Conservation (phyloP, 495 filamentous ascomycete species). For the Penicillium cataractarum region DNA sequence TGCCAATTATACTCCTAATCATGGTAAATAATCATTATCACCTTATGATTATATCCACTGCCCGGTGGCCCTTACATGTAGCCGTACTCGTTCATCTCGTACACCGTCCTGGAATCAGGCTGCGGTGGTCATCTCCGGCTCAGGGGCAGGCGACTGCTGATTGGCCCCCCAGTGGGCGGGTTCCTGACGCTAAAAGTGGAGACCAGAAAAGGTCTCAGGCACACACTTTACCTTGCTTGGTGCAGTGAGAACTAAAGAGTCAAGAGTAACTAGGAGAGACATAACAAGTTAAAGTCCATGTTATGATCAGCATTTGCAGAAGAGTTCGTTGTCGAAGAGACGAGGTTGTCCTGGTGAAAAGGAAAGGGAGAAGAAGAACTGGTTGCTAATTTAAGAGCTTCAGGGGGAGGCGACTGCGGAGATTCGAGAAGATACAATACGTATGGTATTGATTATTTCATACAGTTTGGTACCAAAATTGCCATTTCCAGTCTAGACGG, state of each 20-base stretch:
- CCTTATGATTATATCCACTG: neutral
- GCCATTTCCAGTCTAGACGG: too few species aligned
- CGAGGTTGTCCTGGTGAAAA: neutral
- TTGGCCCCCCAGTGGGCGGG: slow-evolving; percentile 28
- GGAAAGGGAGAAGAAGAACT: neutral
- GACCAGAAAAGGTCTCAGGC: neutral
- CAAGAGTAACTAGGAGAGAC: neutral
- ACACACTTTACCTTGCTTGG: slow-evolving; percentile 17
- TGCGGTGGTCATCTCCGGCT: slow-evolving; percentile 23
- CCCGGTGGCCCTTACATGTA: neutral
- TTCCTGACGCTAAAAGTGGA: slow-evolving; percentile 36
- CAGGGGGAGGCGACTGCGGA: slow-evolving; percentile 14
- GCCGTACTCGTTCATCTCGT: neutral
- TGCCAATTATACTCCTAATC: neutral
- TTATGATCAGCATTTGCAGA: neutral
- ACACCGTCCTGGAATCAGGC: neutral
- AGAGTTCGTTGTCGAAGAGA: slow-evolving; percentile 1
- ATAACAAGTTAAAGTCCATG: neutral
- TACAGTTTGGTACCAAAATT: too few species aligned
- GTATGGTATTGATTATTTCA: neutral
- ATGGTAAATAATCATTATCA: neutral
- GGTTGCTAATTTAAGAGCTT: slow-evolving; percentile 10
- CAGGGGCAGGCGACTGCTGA: slow-evolving; percentile 27
- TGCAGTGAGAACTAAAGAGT: slow-evolving; percentile 10
- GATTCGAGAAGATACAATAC: slow-evolving; percentile 8